phyloP scores from a whole-genome alignment of 257 asterid species.

The Solanum sejunctum region DNA sequence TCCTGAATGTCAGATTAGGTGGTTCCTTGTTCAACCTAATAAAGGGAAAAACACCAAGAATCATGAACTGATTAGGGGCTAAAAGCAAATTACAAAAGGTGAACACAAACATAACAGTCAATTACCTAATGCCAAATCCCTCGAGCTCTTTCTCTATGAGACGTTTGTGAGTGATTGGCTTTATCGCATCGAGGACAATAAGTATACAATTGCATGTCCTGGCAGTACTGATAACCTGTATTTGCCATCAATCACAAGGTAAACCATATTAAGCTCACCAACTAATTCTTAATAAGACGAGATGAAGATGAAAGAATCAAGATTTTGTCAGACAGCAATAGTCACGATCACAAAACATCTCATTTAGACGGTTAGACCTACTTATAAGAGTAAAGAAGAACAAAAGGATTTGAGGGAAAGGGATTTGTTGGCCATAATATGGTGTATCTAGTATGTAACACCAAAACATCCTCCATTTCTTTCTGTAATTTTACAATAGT shows the following conservation, averaged over 20 bases:
- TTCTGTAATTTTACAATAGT: neutral
- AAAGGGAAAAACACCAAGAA: neutral
- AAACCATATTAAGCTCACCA: neutral
- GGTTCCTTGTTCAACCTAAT: conserved; percentile 93
- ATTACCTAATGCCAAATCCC: conserved; percentile 96
- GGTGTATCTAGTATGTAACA: neutral
- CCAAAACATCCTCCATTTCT: neutral
- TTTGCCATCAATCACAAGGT: conserved; percentile 8
- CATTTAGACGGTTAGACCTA: neutral
- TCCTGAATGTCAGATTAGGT: conserved; percentile 81
- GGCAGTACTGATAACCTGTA: conserved; percentile 95
- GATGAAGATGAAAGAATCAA: neutral
- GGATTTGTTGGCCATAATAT: neutral
- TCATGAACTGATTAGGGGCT: neutral
- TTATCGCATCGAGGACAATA: conserved; percentile 96
- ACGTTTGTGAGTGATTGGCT: conserved; percentile 95
- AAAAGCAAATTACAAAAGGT: neutral
- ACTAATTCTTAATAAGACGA: neutral
- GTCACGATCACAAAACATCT: neutral
- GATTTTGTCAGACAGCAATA: neutral
- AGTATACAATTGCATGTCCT: conserved; percentile 93
- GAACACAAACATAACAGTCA: neutral
- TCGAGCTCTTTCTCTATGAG: conserved; percentile 96
- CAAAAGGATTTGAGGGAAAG: neutral
- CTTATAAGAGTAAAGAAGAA: neutral